Conservation (phyloP, 1,284 basidiomycete genomes). For the Malassezia caprae region DNA sequence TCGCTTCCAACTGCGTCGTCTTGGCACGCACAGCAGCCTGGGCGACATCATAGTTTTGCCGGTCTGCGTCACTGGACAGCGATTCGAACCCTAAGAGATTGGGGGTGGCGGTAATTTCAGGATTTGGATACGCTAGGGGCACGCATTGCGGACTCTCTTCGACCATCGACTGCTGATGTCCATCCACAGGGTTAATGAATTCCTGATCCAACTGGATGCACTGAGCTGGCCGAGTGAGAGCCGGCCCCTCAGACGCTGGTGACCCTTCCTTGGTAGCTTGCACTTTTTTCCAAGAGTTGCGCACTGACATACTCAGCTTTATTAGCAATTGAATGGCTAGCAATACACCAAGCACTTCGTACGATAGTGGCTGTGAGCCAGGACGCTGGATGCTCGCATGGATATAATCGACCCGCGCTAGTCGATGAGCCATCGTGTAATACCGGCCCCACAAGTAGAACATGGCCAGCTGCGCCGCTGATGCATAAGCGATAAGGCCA, state of each 20-base stretch:
- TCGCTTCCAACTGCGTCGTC: slow-evolving; percentile 20
- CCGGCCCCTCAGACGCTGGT: too few species aligned
- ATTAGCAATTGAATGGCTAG: slow-evolving; percentile 42
- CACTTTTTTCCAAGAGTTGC: slow-evolving; percentile 15
- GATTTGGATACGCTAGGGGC: slow-evolving; percentile 19
- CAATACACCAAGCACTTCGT: slow-evolving; percentile 48
- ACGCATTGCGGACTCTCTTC: not conserved
- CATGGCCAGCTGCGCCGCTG: slow-evolving; percentile 46
- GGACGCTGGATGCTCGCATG: slow-evolving; percentile 22
- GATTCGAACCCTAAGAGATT: slow-evolving; percentile 6
- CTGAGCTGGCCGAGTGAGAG: not conserved
- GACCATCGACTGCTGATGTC: not conserved
- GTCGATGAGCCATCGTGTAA: slow-evolving; percentile 46
- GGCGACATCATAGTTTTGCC: slow-evolving; percentile 7
- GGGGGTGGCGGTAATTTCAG: slow-evolving; percentile 11
- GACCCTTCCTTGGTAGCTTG: slow-evolving; percentile 20
- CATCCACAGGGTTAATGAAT: not conserved
- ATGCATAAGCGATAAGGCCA: slow-evolving; percentile 27
- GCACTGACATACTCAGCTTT: slow-evolving; percentile 19
- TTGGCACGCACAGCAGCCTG: slow-evolving; percentile 8
- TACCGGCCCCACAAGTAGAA: slow-evolving; percentile 49
- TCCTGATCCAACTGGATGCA: slow-evolving; percentile 11
- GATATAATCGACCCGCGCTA: slow-evolving; percentile 39
- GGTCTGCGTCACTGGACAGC: not conserved
- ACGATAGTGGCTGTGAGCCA: slow-evolving; percentile 34